Percentiles rank a stretch among this genome's conserved stretches.
phyloP scores from a whole-genome alignment of 2,329 filamentous ascomycete species.

The Dactylellina drechsleri region DNA sequence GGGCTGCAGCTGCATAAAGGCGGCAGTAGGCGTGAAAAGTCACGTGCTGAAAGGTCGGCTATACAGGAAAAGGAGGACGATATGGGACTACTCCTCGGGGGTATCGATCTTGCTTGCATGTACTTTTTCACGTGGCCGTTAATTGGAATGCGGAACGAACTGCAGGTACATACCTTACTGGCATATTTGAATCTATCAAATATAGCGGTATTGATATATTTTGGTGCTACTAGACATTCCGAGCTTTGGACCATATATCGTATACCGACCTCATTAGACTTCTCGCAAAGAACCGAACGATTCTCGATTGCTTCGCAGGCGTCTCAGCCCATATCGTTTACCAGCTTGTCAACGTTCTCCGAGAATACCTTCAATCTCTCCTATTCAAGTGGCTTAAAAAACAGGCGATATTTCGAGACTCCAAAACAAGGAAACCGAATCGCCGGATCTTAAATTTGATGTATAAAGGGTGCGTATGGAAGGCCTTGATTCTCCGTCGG shows the following conservation, averaged over 20 bases:
- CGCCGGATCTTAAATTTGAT: conserved; percentile 51
- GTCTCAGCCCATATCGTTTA: conserved; percentile 58
- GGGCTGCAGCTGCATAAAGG: conserved; percentile 55
- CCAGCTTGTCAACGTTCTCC: conserved; percentile 56
- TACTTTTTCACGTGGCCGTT: conserved; percentile 58
- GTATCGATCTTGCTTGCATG: conserved; percentile 57
- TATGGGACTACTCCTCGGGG: conserved; percentile 57
- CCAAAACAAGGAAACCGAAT: conserved; percentile 56
- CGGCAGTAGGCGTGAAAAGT: conserved; percentile 35
- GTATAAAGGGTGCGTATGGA: conserved; percentile 41
- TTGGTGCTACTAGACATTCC: conserved; percentile 19
- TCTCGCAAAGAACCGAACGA: conserved; percentile 22
- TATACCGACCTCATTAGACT: conserved; percentile 37
- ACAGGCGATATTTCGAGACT: conserved; percentile 56
- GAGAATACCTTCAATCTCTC: conserved; percentile 56
- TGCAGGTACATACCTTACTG: conserved; percentile 55
- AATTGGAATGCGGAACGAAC: conserved; percentile 57
- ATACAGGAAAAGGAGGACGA: conserved; percentile 57
- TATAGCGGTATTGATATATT: no score
- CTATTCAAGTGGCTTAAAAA: conserved; percentile 56
- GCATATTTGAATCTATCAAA: no score
- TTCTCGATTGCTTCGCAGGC: conserved; percentile 57
- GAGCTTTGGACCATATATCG: conserved; percentile 32
- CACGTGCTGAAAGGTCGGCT: conserved; percentile 37
- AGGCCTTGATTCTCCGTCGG: not conserved